Evolutionary conservation across 2,329 filamentous ascomycete genomes (phyloP), one percentile per base, ranked within the genome.

Genomic region (Cercospora brassicicola): DNA sequence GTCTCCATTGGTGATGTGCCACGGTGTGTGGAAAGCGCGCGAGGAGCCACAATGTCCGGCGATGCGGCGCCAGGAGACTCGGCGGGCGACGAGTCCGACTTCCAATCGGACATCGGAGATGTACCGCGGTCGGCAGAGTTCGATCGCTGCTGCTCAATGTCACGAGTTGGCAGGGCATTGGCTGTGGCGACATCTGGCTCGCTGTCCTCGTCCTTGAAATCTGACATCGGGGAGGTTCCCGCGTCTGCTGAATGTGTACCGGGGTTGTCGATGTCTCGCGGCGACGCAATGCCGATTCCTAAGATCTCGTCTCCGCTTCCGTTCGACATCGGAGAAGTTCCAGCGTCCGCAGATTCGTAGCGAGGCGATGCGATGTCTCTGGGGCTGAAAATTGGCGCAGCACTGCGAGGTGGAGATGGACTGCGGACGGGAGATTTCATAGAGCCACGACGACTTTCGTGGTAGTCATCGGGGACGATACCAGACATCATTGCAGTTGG

Each of bases 401-500:
- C 36, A 31, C 48, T 56, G 51, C 62, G 62, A 26, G 42, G 11
- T 18, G 53, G 51, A 33, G 62, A 64, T 7, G 62, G 62, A 30
- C 62, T 64, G 23, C 62, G 62, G 18, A 59, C 53, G 28, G 62
- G 62, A 45, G 62, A 64, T 18, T 30, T 57, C 31, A 48, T 59
- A 11, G 62, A 64, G 11, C 33, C 62, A 59, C 62, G 62, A n/a
- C 62, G 62, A 13, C 53, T 59, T 20, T 59, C n/a, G 33, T 51
- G 36, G 30, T 59, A 59, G 8, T 67, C 56, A 30, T 68, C 66
- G 3, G 66, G 66, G 15, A 68, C 59, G 13, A 68, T 59, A 63
- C 66, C 66, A 31, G 66, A 65, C 66, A 68, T 68, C 56, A 68
- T 33, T 13, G 66, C 63, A 18, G 66, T 68, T 3, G 66, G 66